Base-by-base conservation (phyloP, 2,329 filamentous ascomycete species). In the Lachnellula arida region DNA sequence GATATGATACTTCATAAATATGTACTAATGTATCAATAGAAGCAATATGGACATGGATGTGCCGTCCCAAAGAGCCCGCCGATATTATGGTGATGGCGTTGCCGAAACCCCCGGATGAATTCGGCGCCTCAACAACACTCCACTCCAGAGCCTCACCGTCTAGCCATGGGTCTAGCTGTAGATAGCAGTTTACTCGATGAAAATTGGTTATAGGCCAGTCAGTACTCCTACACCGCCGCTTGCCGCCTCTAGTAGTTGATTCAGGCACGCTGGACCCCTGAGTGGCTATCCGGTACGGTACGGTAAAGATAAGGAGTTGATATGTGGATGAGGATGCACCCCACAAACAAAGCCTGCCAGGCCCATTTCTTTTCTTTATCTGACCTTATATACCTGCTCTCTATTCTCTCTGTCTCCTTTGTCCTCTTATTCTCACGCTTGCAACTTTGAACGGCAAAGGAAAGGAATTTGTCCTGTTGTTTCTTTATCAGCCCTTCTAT, bases 271-370 rank as follows among this genome's bases (percentile, higher is more conserved):
- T 22, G 44, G 28, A 5, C 11, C 17, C 6, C 39, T 43, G 22
- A 46, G 42, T 48, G 51, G 48, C 17, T 39, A 8, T 46, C n/a
- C 43, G 42, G 19, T 48, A 48, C 28, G 8, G 35, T 25, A 46
- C 11, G 19, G 6, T 11, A 48, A 44, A 63, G 61, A 63, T 65
- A 63, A 64, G 62, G 52, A 57, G 56, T 53, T 53, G 54, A 14
- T 40, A 49, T 8, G 59, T 60, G 56, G 54, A 57, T 55, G 46
- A 46, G 34, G 40, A 50, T 64, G 63, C 63, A 64, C 64, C 64
- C 61, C 64, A 64, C 63, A 65, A 59, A 49, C 47, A 32, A 32
- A 32, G 9, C 37, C 49, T 49, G 34, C 43, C 51, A 34, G 19
- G 37, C 19, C 48, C 43, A 43, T 34, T 43, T 53, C 42, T 43